Base-by-base conservation (phyloP, 2,329 filamentous ascomycete genomes). In the Pyrenophora graminea region DNA sequence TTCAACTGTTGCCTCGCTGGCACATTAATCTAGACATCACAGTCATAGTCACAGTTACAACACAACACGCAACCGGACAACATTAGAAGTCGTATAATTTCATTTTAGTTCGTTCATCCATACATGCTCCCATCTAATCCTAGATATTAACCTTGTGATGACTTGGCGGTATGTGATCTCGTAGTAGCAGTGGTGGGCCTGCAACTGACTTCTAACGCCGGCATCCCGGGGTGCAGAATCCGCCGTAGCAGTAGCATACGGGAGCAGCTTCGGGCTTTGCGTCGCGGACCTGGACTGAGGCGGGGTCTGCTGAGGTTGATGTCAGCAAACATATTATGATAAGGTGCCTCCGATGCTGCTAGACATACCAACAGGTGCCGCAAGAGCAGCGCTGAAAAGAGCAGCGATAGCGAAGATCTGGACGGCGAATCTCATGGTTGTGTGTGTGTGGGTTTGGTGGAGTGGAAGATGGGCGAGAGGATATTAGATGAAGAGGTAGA, bases 201-300 rank as follows among this genome's bases (percentile, higher is more conserved):
- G 15, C 15, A 21, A 5, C 19, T 21, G 19, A 21, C 19, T 21
- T 21, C 25, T 21, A 32, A 13, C 15, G 25, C 13, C 25, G 34
- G 34, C 43, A 45, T 39, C 43, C 43, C 13, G 43, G 33, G 10
- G 33, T 45, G 34, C 43, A 45, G 3, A 45, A 25, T 10, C 43
- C 43, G 2, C 43, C 43, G 17, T 45, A 45, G 43, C 43, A 45
- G 25, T 45, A 39, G 25, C 43, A 45, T 15, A 39, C 34, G 17
- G 31, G 27, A 13, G 36, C 12, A 8, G 37, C 34, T 18, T 39
- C 38, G 12, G 43, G 30, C 17, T 38, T 25, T 3, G 43, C 12
- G 34, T 45, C 34, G 18, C 43, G 43, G 8, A 45, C 43, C 39
- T 45, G 23, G 12, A 45, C 38, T 8, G 18, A 32, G 13, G 37